A percentile compares a stretch with the other conserved stretches of the same genome.
These are phyloP conservation scores for Nadsonia fulvescens DNA, from an alignment of 805 yeast species.

Conservation along the genomic window DNA sequence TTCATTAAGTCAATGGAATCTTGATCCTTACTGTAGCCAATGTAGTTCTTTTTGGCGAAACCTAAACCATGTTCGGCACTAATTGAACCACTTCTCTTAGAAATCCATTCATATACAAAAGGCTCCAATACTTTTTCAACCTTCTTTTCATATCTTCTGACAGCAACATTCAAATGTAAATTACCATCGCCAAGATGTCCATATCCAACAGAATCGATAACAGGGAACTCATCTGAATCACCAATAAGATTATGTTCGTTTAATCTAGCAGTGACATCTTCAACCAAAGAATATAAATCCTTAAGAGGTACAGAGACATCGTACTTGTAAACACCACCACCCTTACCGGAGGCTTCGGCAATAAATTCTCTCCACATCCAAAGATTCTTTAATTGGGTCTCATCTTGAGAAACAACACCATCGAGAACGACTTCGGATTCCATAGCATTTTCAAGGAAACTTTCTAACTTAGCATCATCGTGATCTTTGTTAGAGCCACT, in stretches of 20 bases:
- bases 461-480: slow-evolving; percentile 77
- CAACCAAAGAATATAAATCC: slow-evolving; percentile 67
- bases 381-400: slow-evolving; percentile 59
- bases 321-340: slow-evolving; percentile 93
- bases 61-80: slow-evolving; percentile 98
- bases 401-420: slow-evolving; percentile 94
- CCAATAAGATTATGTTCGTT: slow-evolving; percentile 39
- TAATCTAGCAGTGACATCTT: slow-evolving; percentile 51
- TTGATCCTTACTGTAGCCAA: slow-evolving; percentile 66
- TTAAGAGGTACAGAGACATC: slow-evolving; percentile 84
- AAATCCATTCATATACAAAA: slow-evolving; percentile 82
- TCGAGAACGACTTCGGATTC: slow-evolving; percentile 73
- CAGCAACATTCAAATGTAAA: slow-evolving; percentile 83
- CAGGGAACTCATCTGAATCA: slow-evolving; percentile 50
- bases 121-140: slow-evolving; percentile 81
- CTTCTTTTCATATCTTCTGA: slow-evolving; percentile 58
- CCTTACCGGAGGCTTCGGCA: slow-evolving; percentile 70
- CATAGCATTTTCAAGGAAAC: slow-evolving; percentile 69
- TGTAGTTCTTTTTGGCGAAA: slow-evolving; percentile 83
- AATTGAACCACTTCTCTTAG: slow-evolving; percentile 50
- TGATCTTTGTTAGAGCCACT: slow-evolving; percentile 91
- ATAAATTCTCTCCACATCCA: slow-evolving; percentile 96
- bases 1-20: slow-evolving; percentile 59
- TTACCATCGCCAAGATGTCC: slow-evolving; percentile 99
- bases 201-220: slow-evolving; percentile 78